Evolutionary conservation across 257 asterid genomes (phyloP).

Genomic region (Pogostemon cablin): DNA sequence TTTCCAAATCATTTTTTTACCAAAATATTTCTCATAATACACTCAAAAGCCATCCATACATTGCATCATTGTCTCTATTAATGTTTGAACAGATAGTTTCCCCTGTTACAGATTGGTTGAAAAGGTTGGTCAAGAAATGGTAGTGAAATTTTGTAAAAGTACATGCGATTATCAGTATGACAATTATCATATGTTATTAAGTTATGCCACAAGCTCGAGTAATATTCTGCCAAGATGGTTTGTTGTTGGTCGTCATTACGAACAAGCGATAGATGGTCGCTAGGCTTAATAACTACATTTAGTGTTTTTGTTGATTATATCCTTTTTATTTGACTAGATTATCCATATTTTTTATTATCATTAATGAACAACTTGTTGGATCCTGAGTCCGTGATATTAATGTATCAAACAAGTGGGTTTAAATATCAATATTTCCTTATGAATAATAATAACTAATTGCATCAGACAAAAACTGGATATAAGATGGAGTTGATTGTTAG

Average conservation of each 20-base stretch:
- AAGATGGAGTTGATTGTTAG: conserved; percentile 16
- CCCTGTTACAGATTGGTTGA: not conserved
- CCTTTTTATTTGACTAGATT: not conserved
- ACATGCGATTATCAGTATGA: not conserved
- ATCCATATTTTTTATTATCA: not conserved
- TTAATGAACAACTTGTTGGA: not conserved
- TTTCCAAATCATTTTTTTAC: not conserved
- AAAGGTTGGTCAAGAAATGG: conserved; percentile 13
- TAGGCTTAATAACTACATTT: too few relatives aligned
- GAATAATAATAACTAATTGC: conserved; percentile 9
- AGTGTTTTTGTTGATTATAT: not conserved
- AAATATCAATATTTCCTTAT: not conserved
- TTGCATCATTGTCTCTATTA: not conserved
- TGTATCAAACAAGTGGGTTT: conserved; percentile 5
- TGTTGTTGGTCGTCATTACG: not conserved
- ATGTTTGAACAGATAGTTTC: not conserved
- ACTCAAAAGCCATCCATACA: not conserved
- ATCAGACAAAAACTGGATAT: not conserved
- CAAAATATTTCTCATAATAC: not conserved
- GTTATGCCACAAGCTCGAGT: not conserved
- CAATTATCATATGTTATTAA: not conserved
- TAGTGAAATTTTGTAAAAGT: not conserved
- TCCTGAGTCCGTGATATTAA: not conserved
- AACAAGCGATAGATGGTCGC: not conserved
- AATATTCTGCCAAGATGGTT: not conserved